Conservation (phyloP, 2,329 filamentous ascomycete genomes). For the Cryphonectria radicalis region DNA sequence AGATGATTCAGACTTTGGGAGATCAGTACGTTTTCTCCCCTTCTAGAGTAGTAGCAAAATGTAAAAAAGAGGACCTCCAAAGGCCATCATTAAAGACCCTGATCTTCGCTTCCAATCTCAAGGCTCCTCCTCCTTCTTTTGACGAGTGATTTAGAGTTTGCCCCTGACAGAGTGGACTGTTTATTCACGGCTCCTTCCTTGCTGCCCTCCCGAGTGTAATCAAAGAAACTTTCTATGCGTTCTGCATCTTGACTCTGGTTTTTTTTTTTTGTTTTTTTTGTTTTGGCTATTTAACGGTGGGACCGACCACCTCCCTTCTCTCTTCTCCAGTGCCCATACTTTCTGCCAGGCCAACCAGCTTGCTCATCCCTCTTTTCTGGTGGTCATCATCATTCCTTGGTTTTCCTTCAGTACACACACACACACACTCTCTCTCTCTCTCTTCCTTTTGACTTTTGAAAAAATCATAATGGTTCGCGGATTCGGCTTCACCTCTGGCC, state of each 20-base stretch:
- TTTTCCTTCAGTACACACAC: not conserved
- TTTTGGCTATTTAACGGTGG: not conserved
- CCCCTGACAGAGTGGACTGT: not conserved
- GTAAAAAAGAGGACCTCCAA: too few relatives aligned
- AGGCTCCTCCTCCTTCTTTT: not conserved
- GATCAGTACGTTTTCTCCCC: too few relatives aligned
- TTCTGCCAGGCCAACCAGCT: not conserved
- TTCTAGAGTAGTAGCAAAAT: too few relatives aligned
- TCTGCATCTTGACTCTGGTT: not conserved
- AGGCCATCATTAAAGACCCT: not conserved
- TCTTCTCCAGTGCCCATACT: not conserved
- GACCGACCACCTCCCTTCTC: not conserved
- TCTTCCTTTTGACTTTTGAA: not conserved
- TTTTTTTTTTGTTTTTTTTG: too few relatives aligned
- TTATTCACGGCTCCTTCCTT: not conserved
- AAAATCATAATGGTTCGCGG: conserved; percentile 21
- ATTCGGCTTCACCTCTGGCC: conserved; percentile 10
- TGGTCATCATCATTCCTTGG: not conserved
- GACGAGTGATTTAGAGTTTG: not conserved
- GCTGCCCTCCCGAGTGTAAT: not conserved
- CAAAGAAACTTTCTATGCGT: not conserved
- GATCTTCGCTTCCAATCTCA: not conserved
- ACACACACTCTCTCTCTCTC: not conserved
- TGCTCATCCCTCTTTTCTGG: not conserved
- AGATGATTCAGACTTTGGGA: too few relatives aligned